Percentiles rank a stretch among this genome's conserved stretches.
Evolutionary conservation across 495 filamentous ascomycete genomes (phyloP).

Genomic region (Letharia columbiana): DNA sequence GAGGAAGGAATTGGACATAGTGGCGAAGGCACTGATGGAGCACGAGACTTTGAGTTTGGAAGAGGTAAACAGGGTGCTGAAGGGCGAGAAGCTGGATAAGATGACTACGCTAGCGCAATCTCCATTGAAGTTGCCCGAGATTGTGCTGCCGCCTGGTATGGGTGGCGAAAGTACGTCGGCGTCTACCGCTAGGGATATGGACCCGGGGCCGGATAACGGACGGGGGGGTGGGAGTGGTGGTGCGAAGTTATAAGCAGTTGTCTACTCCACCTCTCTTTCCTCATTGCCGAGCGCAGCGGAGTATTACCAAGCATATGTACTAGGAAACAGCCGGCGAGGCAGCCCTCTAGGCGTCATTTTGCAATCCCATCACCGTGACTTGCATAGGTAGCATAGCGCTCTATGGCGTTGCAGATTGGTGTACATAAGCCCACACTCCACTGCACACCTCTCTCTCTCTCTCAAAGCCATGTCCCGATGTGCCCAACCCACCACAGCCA

Average conservation of each 20-base stretch:
- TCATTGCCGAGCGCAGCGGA: not conserved
- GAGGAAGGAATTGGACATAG: slow-evolving; percentile 71
- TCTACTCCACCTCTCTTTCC: not conserved
- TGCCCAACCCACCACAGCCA: too few relatives aligned
- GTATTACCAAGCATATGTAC: not conserved
- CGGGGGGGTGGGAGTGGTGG: slow-evolving; percentile 3
- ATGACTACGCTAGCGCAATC: slow-evolving; percentile 34
- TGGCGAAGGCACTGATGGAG: slow-evolving; percentile 83
- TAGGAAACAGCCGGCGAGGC: not conserved
- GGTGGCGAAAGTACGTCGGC: slow-evolving; percentile 3
- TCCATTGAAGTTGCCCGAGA: slow-evolving; percentile 28
- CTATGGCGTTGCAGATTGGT: not conserved
- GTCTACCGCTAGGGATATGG: not conserved
- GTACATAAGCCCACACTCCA: not conserved
- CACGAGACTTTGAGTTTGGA: slow-evolving; percentile 84
- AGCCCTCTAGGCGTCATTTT: not conserved
- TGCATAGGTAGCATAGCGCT: not conserved
- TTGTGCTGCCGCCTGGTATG: slow-evolving; percentile 22
- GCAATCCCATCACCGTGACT: not conserved
- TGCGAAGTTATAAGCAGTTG: not conserved
- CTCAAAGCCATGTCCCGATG: not conserved
- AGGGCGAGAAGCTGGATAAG: slow-evolving; percentile 73
- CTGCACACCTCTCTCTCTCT: not conserved
- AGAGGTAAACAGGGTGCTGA: slow-evolving; percentile 81
- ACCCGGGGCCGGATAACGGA: slow-evolving; percentile 1